Evolutionary conservation across 2,329 filamentous ascomycete genomes (phyloP).

Genomic region (Fusarium marasasianum): DNA sequence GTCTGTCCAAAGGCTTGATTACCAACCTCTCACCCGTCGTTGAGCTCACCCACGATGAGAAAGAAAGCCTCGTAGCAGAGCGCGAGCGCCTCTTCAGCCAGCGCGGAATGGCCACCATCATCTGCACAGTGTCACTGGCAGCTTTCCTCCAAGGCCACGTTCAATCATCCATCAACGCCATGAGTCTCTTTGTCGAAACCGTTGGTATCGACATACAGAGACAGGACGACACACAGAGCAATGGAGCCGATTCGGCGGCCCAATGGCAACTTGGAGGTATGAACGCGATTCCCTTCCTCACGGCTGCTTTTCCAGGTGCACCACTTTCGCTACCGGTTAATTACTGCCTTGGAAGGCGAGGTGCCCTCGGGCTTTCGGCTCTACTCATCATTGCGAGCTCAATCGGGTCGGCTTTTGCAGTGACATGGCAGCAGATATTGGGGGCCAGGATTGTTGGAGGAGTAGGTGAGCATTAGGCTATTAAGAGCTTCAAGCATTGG

Average conservation of each 20-base stretch:
- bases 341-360: slow-evolving; percentile 50
- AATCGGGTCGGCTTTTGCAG: slow-evolving; percentile 46
- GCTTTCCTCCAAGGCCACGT: slow-evolving; percentile 56
- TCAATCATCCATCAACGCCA: slow-evolving; percentile 53
- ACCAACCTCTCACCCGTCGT: not conserved
- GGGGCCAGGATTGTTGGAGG: slow-evolving; percentile 40
- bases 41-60: not conserved
- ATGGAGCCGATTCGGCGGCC: not conserved
- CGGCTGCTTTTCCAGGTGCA: slow-evolving; percentile 49
- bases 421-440: slow-evolving; percentile 46
- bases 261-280: slow-evolving; percentile 44
- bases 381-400: slow-evolving; percentile 51
- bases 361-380: slow-evolving; percentile 51
- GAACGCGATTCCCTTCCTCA: slow-evolving; percentile 51
- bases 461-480: slow-evolving; percentile 9
- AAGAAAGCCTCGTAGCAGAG: slow-evolving; percentile 8
- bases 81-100: slow-evolving; percentile 45
- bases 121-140: slow-evolving; percentile 51
- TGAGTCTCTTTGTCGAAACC: slow-evolving; percentile 44
- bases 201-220: slow-evolving; percentile 12
- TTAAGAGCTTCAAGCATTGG: not conserved
- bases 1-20: not conserved
- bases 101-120: slow-evolving; percentile 29
- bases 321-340: slow-evolving; percentile 51
- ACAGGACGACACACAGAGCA: not conserved